Base-by-base conservation (phyloP, 768 basidiomycete genomes). In the Tremella mesenterica region DNA sequence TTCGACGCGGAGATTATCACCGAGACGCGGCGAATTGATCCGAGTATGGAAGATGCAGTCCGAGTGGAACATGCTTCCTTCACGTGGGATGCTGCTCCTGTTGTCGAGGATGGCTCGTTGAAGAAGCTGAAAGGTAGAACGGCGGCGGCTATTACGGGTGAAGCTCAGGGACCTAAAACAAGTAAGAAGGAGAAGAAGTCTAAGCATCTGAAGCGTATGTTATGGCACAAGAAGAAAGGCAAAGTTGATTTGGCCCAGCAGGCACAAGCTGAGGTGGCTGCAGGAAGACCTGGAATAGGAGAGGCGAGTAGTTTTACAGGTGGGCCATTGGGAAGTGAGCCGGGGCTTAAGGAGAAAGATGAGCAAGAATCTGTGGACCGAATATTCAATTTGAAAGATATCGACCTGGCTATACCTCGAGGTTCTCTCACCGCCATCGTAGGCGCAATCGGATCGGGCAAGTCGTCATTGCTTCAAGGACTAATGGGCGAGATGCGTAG, bases 371-470 rank as follows among this genome's bases (percentile, higher is more conserved):
- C 43, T 14, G 45, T 53, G 14, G 66, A 57, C 51, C 44, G 45
- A 27, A 64, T 79, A n/a, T 91, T 90, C 76, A 79, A 80, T 61
- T 67, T 95, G 47, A 74, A 74, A 9, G 77, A 84, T 54, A 72
- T 93, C 57, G 78, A 80, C 54, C 64, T 96, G 55, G 73, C 74
- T 13, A 81, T 95, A 46, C 85, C 86, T 1, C 76, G 81, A 0
- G 89, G 89, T 0, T 78, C 85, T 63, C 78, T 93, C 8, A 81
- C 85, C 6, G 91, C 89, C 0, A 81, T 96, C 36, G 88, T 91
- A 26, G 90, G 87, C 2, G 79, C 85, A 2, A 86, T 89, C 21
- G 87, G 87, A 6, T 61, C 57, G n/a, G 67, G 73, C 20, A 74
- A 75, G 55, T 65, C 63, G 0, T 57, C 53, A 49, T 56, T 75